Evolutionary conservation across 1,139 yeast genomes (phyloP), one percentile per base, ranked within the genome.

Genomic region (Candida neerlandica): DNA sequence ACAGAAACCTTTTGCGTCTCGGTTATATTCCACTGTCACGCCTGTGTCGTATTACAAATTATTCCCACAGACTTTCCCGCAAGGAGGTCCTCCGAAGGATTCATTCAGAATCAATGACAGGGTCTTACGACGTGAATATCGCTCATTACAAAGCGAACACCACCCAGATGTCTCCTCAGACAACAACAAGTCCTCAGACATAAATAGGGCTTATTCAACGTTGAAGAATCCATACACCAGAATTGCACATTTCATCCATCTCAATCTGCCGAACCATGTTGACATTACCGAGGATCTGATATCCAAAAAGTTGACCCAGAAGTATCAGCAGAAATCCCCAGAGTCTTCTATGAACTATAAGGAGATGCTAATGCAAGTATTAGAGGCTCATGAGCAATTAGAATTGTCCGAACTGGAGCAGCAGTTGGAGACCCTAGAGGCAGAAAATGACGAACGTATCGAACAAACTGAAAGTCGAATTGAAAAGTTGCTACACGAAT

Each of bases 341-440:
- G 71, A 67, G 41, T 60, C 62, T 16, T 62, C 75, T 4, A 52
- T 70, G 47, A 69, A 66, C 39, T 76, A 89, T 62, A 87, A 87
- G 52, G 78, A 73, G 18, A 71, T 86, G 62, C 67, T 89, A 38
- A 81, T 86, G 84, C 80, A 83, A 43, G 89, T 92, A 30, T 72
- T 92, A 66, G 95, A 90, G 58, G 85, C 89, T 1, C 92, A 90
- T 60, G 96, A 89, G 62, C 77, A 81, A 35, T 72, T 89, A 50
- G 90, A 86, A 55, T 81, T 82, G 61, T 85, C 91, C 1, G 70
- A 71, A 9, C 70, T 71, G 53, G 85, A 81, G 51, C 67, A 73
- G 2, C 96, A 88, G 48, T 71, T 88, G 47, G 78, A 71, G 2
- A 71, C 63, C 1, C 65, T 90, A 49, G 73, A 76, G 41, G 62